phyloP scores from a whole-genome alignment of 176 grass and related monocot genomes.

The Hordeum vulgare region MorexV3_pseudomolecules_assembly NC_058521.1:446873020-446873519 shows the following conservation, averaged over 20 bases:
- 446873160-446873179: background rate
- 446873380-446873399: too few relatives aligned
- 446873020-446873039: background rate
- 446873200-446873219: background rate
- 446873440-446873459: background rate
- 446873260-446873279: background rate
- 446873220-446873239: background rate
- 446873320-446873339: background rate
- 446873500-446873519: too few relatives aligned
- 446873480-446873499: too few relatives aligned
- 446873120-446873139: background rate
- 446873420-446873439: too few relatives aligned
- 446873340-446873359: background rate
- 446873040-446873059: background rate
- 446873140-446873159: background rate
- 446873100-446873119: background rate
- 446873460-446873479: background rate
- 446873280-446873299: background rate
- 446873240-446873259: background rate
- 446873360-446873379: too few relatives aligned
- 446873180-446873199: background rate
- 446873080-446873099: background rate
- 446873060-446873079: background rate
- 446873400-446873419: too few relatives aligned
- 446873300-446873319: background rate